These are phyloP conservation scores for Fraxinus greggii DNA, from an alignment of 305 asterid species.

Conservation along the genomic window DNA sequence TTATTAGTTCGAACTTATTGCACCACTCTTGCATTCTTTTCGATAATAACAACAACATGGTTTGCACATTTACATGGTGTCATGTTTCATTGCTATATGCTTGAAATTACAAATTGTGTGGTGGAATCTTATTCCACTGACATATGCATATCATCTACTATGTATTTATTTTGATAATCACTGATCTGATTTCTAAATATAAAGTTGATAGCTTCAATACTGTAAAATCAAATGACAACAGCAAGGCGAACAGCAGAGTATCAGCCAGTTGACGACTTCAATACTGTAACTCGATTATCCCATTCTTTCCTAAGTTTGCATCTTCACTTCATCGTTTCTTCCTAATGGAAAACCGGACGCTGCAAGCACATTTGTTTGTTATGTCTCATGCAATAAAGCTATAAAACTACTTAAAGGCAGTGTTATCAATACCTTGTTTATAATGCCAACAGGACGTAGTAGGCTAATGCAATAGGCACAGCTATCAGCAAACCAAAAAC, in stretches of 20 bases:
- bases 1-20: not conserved
- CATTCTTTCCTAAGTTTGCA: slow-evolving; percentile 1
- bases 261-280: not conserved
- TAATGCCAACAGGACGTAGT: slow-evolving; percentile 62
- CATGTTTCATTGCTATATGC: not conserved
- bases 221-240: slow-evolving; percentile 11
- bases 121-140: not conserved
- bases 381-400: not conserved
- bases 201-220: not conserved
- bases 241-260: not conserved
- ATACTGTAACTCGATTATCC: slow-evolving; percentile 9
- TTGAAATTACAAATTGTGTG: not conserved
- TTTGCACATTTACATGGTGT: not conserved
- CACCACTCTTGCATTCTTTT: not conserved
- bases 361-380: slow-evolving; percentile 7
- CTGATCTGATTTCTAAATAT: not conserved
- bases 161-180: not conserved
- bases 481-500: slow-evolving; percentile 74
- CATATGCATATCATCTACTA: not conserved
- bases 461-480: slow-evolving; percentile 64
- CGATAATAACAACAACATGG: not conserved
- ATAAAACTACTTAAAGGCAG: slow-evolving; percentile 6
- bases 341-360: not conserved
- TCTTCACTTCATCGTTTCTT: slow-evolving; percentile 5
- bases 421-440: slow-evolving; percentile 30